Conservation (phyloP, 495 filamentous ascomycete genomes). For the Aspergillus kassunensis region DNA sequence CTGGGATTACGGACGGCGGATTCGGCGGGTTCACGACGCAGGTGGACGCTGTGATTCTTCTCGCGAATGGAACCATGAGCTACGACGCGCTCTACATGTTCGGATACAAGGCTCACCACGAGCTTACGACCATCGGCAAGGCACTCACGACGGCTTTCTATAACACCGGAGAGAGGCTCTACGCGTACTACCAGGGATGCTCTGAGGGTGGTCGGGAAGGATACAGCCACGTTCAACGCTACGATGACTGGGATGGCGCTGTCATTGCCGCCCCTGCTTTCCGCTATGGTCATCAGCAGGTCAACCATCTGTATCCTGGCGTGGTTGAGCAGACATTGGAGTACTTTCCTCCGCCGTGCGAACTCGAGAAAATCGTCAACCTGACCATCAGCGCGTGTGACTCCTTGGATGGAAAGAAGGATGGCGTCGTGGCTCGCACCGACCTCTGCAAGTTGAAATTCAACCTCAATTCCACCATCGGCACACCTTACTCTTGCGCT, state of each 20-base stretch:
- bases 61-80: constrained; percentile 41
- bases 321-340: constrained; percentile 76
- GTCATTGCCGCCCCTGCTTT: constrained; percentile 47
- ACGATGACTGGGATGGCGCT: constrained; percentile 44
- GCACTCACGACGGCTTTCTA: constrained; percentile 33
- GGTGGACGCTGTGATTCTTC: constrained; percentile 29
- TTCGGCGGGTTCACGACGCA: constrained; percentile 40
- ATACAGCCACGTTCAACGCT: constrained; percentile 47
- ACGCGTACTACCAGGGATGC: constrained; percentile 52
- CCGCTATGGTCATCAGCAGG: constrained; percentile 43
- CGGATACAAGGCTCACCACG: constrained; percentile 35
- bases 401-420: constrained; percentile 41
- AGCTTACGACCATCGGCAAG: constrained; percentile 36
- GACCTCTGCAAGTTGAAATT: constrained; percentile 45
- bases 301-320: constrained; percentile 45
- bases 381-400: constrained; percentile 56
- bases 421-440: constrained; percentile 47
- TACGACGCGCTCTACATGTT: constrained; percentile 44
- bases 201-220: constrained; percentile 52
- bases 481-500: constrained; percentile 41
- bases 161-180: constrained; percentile 34
- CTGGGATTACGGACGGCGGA: constrained; percentile 45
- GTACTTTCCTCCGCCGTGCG: constrained; percentile 72
- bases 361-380: constrained; percentile 70
- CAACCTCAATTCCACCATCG: constrained; percentile 35